Conservation (phyloP, 768 basidiomycete genomes). For the Clitopilus hobsonii region DNA sequence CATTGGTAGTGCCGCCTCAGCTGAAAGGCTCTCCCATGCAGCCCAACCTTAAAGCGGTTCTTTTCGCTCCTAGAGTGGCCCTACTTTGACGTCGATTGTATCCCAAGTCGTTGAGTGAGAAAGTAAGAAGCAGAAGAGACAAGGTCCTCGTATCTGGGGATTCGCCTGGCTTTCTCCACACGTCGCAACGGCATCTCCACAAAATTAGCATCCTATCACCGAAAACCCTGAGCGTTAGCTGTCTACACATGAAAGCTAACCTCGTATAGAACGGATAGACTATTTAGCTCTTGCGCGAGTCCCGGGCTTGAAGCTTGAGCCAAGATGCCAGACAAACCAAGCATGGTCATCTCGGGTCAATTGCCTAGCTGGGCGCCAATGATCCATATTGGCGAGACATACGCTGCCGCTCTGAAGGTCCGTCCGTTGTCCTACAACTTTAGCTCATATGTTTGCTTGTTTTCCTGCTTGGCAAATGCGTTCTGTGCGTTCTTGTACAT, state of each 20-base stretch:
- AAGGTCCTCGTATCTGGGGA: background rate
- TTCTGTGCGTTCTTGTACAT: background rate
- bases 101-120: background rate
- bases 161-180: background rate
- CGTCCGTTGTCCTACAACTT: background rate
- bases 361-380: background rate
- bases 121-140: background rate
- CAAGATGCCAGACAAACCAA: background rate
- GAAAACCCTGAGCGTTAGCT: background rate
- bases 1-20: background rate
- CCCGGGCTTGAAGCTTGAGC: background rate
- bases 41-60: background rate
- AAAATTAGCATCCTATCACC: background rate
- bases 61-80: background rate
- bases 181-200: background rate
- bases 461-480: background rate
- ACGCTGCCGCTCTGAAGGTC: background rate
- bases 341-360: background rate
- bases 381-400: background rate
- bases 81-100: background rate
- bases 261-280: background rate
- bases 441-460: background rate
- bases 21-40: background rate
- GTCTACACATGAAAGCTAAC: background rate
- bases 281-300: background rate